Evolutionary conservation across 192 early-diverging fungal genomes (phyloP).

Genomic region (Coemansia sp.): DNA sequence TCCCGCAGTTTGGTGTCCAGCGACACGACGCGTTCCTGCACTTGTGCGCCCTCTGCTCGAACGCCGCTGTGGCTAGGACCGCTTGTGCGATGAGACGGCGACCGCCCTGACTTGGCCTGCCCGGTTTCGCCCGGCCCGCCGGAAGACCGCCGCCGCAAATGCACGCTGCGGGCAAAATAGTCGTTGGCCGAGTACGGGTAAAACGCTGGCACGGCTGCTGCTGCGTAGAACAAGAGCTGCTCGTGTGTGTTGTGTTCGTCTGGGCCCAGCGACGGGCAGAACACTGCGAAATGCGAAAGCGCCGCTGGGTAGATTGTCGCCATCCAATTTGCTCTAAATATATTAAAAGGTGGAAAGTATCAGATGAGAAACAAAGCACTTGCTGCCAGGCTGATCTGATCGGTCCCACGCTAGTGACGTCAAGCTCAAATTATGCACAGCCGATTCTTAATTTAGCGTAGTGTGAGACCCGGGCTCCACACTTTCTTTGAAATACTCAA

Average conservation of each 20-base stretch:
- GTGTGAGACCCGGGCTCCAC: neutral
- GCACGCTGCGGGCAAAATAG: slow-evolving; percentile 36
- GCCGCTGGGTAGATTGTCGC: slow-evolving; percentile 37
- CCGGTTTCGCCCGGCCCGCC: slow-evolving; percentile 14
- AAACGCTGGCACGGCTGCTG: slow-evolving; percentile 50
- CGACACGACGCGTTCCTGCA: slow-evolving; percentile 58
- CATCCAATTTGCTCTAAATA: slow-evolving; percentile 16
- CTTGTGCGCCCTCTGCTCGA: neutral
- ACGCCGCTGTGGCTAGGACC: neutral
- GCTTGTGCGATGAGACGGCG: slow-evolving; percentile 3
- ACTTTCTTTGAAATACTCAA: neutral
- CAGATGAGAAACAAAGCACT: neutral
- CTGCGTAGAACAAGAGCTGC: slow-evolving; percentile 73
- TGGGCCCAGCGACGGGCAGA: slow-evolving; percentile 66
- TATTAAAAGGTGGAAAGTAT: neutral
- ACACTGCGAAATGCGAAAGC: slow-evolving; percentile 74
- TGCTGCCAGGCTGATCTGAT: too few species aligned
- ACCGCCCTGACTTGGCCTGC: neutral
- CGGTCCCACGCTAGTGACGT: too few species aligned
- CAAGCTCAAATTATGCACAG: too few species aligned
- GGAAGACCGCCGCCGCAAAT: slow-evolving; percentile 31
- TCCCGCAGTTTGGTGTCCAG: slow-evolving; percentile 72
- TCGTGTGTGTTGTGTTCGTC: slow-evolving; percentile 73
- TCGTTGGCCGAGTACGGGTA: slow-evolving; percentile 48
- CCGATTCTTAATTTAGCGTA: too few species aligned